Evolutionary conservation across 805 yeast species (phyloP).

Genomic region (Ogataea corticis): DNA sequence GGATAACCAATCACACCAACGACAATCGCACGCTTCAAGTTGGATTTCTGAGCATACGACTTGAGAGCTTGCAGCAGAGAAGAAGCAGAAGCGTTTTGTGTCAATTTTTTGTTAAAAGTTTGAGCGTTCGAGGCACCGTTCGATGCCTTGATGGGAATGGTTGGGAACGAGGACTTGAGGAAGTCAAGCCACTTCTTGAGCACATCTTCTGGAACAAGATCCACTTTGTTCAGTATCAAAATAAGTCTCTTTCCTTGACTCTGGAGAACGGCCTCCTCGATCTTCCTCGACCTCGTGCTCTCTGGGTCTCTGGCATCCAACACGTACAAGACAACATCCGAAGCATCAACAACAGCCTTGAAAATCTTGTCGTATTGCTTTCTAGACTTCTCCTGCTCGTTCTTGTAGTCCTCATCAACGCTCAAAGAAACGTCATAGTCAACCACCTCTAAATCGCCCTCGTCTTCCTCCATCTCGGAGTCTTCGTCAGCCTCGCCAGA

Average conservation of each 20-base stretch:
- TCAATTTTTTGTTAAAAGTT: slow-evolving; percentile 71
- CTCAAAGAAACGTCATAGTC: slow-evolving; percentile 49
- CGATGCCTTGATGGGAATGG: slow-evolving; percentile 84
- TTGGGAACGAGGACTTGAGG: slow-evolving; percentile 82
- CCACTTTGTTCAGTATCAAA: slow-evolving; percentile 86
- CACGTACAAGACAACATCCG: slow-evolving; percentile 92
- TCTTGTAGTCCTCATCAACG: slow-evolving; percentile 41
- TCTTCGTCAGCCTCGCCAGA: slow-evolving; percentile 48
- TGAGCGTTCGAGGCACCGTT: slow-evolving; percentile 69
- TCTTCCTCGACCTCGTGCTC: slow-evolving; percentile 86
- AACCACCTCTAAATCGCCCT: slow-evolving; percentile 41
- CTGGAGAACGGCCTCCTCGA: slow-evolving; percentile 85
- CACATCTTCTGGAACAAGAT: slow-evolving; percentile 83
- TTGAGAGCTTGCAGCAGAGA: slow-evolving; percentile 79
- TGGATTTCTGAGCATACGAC: slow-evolving; percentile 78
- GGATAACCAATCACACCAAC: slow-evolving; percentile 98
- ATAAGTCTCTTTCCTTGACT: slow-evolving; percentile 82
- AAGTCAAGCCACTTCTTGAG: slow-evolving; percentile 82
- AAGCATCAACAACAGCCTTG: slow-evolving; percentile 86
- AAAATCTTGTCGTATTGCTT: slow-evolving; percentile 93
- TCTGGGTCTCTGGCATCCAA: slow-evolving; percentile 97
- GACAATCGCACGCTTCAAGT: slow-evolving; percentile 82
- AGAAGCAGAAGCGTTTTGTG: slow-evolving; percentile 69
- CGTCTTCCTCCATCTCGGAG: slow-evolving; percentile 36
- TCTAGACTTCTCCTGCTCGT: slow-evolving; percentile 70